A percentile compares a stretch with the other conserved stretches of the same genome.
phyloP scores from a whole-genome alignment of 345 rosid species.

The Stellera chamaejasme region DNA sequence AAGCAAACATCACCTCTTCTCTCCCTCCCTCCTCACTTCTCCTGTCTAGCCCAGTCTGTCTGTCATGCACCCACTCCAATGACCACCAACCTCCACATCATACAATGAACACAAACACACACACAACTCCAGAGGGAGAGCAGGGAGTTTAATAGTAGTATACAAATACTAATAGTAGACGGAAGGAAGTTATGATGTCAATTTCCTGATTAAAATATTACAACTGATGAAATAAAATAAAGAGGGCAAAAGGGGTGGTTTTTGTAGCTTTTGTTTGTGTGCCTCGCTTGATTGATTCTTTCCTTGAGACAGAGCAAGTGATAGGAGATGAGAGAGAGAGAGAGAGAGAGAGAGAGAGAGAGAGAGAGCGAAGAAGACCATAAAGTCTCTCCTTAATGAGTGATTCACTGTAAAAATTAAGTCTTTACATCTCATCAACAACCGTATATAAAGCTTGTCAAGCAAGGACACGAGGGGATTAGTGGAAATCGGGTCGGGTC shows the following conservation, averaged over 20 bases:
- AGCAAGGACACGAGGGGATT: conserved; percentile 10
- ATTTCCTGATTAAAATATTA: conserved; percentile 6
- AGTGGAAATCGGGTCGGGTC: conserved; percentile 11
- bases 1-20: conserved; percentile 8
- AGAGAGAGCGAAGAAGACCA: conserved; percentile 7
- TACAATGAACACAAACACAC: conserved; percentile 11
- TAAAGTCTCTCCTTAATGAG: conserved; percentile 14
- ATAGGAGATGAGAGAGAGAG: conserved; percentile 8
- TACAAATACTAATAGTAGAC: conserved; percentile 4
- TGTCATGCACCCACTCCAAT: conserved; percentile 10
- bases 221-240: neutral
- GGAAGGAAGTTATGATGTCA: conserved; percentile 6
- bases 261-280: conserved; percentile 8
- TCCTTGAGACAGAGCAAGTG: conserved; percentile 16
- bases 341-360: conserved; percentile 2
- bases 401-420: conserved; percentile 6
- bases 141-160: neutral
- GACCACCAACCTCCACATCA: conserved; percentile 8
- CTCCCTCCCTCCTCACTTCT: neutral
- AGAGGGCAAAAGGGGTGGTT: neutral
- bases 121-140: conserved; percentile 10
- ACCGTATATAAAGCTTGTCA: conserved; percentile 12
- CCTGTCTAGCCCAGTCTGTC: neutral
- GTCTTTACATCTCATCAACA: neutral
- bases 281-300: conserved; percentile 21